These are phyloP conservation scores for Emmonsia crescens DNA, from an alignment of 2,329 filamentous ascomycete genomes.

Conservation along the genomic window DNA sequence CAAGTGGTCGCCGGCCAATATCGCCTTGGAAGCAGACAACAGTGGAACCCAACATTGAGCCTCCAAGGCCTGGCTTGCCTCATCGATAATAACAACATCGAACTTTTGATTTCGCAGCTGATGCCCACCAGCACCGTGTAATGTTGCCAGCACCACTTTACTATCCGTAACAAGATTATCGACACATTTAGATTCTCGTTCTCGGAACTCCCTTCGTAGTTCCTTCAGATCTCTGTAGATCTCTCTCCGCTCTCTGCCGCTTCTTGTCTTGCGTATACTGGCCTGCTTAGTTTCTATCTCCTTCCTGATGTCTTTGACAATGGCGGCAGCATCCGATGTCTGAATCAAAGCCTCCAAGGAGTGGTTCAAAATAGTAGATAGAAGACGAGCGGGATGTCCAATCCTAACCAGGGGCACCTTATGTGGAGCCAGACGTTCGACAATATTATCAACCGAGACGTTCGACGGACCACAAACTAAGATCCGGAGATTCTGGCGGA, in stretches of 20 bases:
- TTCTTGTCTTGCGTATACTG: conserved; percentile 76
- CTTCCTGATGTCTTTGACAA: conserved; percentile 78
- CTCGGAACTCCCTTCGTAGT: conserved; percentile 75
- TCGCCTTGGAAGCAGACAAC: conserved; percentile 65
- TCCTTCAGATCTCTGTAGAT: conserved; percentile 81
- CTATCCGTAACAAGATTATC: conserved; percentile 62
- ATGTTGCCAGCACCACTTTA: conserved; percentile 80
- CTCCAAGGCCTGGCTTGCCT: conserved; percentile 90
- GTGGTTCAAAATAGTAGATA: conserved; percentile 79
- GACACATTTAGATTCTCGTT: conserved; percentile 74
- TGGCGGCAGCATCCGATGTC: conserved; percentile 77
- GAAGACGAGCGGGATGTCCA: conserved; percentile 80
- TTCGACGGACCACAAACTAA: conserved; percentile 96
- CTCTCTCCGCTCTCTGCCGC: conserved; percentile 63
- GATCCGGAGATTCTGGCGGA: conserved; percentile 61
- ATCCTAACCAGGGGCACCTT: conserved; percentile 80
- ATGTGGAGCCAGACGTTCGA: conserved; percentile 76
- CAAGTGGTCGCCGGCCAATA: conserved; percentile 87
- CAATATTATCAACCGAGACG: conserved; percentile 96
- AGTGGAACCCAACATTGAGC: conserved; percentile 95
- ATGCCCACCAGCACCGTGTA: conserved; percentile 82
- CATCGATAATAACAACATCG: conserved; percentile 90
- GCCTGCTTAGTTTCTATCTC: conserved; percentile 92
- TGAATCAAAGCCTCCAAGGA: conserved; percentile 85
- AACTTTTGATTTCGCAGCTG: conserved; percentile 73